Percentiles rank a stretch among this genome's conserved stretches.
These are phyloP conservation scores for Neobulgaria alba DNA, from an alignment of 2,329 filamentous ascomycete genomes.

Conservation along the genomic window DNA sequence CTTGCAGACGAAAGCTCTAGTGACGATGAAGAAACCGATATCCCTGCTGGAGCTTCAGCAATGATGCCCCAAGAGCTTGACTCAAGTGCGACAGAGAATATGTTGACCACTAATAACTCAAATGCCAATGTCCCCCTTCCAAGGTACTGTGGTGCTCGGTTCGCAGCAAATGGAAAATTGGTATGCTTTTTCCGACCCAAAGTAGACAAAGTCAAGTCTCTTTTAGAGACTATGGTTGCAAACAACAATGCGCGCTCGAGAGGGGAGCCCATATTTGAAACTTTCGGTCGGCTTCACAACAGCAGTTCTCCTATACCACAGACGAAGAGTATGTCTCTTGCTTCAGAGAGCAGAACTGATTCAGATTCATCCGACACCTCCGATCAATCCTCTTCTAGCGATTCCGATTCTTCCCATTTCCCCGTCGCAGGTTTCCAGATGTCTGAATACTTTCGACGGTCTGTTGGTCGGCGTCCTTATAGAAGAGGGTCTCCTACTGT, in stretches of 20 bases:
- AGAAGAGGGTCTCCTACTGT: conserved; percentile 25
- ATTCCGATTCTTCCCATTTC: conserved; percentile 28
- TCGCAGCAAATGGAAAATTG: conserved; percentile 53
- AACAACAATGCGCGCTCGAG: conserved; percentile 39
- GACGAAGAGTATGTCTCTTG: conserved; percentile 27
- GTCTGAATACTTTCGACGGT: conserved; percentile 19
- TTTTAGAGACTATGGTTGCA: conserved; percentile 38
- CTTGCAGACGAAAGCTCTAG: conserved; percentile 73
- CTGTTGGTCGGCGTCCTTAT: conserved; percentile 17
- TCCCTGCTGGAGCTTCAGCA: conserved; percentile 31
- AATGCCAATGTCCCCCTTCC: conserved; percentile 46
- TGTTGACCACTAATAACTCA: conserved; percentile 43
- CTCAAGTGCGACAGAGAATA: conserved; percentile 43
- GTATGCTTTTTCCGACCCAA: conserved; percentile 63
- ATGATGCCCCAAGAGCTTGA: conserved; percentile 55
- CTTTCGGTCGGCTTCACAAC: conserved; percentile 48
- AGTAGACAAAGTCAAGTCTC: conserved; percentile 43
- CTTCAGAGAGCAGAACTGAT: conserved; percentile 30
- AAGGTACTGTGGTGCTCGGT: conserved; percentile 50
- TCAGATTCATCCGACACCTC: conserved; percentile 31
- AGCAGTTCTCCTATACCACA: conserved; percentile 40
- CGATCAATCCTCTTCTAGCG: conserved; percentile 25
- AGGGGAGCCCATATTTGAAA: conserved; percentile 49
- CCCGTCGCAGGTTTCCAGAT: conserved; percentile 24
- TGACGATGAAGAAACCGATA: conserved; percentile 59